Percentiles rank a stretch among this genome's conserved stretches.
Conservation (phyloP, 257 asterid species). For the Jacaranda mimosifolia region DNA sequence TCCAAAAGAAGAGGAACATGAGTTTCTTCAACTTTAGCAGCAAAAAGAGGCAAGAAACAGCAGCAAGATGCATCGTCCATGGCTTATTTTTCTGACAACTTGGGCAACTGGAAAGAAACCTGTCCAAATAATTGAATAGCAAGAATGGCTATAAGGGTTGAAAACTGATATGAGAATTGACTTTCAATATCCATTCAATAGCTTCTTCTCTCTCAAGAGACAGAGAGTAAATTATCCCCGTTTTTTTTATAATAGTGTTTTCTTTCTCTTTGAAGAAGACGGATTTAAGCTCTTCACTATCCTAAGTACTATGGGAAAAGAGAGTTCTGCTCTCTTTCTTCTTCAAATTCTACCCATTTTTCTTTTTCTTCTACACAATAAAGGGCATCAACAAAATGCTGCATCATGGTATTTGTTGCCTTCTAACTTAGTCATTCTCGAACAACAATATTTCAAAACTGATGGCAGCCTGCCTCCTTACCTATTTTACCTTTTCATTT, state of each 20-base stretch:
- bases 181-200: conserved; percentile 60
- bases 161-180: conserved; percentile 50
- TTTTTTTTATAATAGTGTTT: conserved; percentile 28
- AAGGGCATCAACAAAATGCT: conserved; percentile 50
- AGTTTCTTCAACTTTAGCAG: conserved; percentile 84
- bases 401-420: no score
- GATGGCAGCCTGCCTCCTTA: no score
- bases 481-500: no score
- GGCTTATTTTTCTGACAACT: conserved; percentile 44
- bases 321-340: conserved; percentile 32
- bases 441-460: no score
- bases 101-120: conserved; percentile 51
- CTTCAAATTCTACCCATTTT: conserved; percentile 48
- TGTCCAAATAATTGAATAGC: conserved; percentile 68
- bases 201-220: conserved; percentile 49
- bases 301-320: conserved; percentile 54
- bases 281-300: conserved; percentile 60
- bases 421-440: no score
- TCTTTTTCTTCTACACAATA: conserved; percentile 57
- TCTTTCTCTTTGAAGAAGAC: conserved; percentile 67
- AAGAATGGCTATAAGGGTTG: conserved; percentile 60
- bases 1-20: conserved; percentile 71
- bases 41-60: conserved; percentile 75
- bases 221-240: not conserved
- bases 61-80: conserved; percentile 72